These are phyloP conservation scores for Bocquillonia castaneifolia DNA, from an alignment of 441 rosid genomes.

Conservation along the genomic window DNA sequence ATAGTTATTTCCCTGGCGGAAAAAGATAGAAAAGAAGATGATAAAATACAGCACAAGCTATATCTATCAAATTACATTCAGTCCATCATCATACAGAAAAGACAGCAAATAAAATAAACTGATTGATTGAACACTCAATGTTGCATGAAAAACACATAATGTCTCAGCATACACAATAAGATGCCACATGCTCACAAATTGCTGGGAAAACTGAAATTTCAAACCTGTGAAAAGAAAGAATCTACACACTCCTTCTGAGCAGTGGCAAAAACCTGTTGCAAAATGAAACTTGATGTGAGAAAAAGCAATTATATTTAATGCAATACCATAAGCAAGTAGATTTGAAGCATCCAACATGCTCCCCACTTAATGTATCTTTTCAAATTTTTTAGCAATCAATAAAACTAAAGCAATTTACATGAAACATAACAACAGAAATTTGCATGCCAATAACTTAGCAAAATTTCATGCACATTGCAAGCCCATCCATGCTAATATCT, in stretches of 20 bases:
- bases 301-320: constrained; percentile 8
- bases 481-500: background rate
- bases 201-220: constrained; percentile 18
- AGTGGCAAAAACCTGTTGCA: constrained; percentile 73
- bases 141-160: constrained; percentile 4
- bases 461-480: background rate
- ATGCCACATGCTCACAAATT: constrained; percentile 13
- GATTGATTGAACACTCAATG: background rate
- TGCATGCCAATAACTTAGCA: background rate
- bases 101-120: too few relatives aligned
- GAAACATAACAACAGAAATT: background rate
- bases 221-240: constrained; percentile 91
- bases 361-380: background rate
- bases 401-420: background rate
- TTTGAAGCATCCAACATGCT: constrained; percentile 7
- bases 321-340: background rate
- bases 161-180: constrained; percentile 8
- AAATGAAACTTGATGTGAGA: constrained; percentile 17
- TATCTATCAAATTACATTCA: background rate
- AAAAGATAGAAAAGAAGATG: background rate
- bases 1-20: background rate
- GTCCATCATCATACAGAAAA: background rate
- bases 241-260: constrained; percentile 93
- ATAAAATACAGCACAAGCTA: background rate
- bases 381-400: background rate